Evolutionary conservation across 225 moss, liverwort and hornwort genomes (phyloP), one percentile per base, ranked within the genome.

Genomic region (Physcomitrium patens): DNA sequence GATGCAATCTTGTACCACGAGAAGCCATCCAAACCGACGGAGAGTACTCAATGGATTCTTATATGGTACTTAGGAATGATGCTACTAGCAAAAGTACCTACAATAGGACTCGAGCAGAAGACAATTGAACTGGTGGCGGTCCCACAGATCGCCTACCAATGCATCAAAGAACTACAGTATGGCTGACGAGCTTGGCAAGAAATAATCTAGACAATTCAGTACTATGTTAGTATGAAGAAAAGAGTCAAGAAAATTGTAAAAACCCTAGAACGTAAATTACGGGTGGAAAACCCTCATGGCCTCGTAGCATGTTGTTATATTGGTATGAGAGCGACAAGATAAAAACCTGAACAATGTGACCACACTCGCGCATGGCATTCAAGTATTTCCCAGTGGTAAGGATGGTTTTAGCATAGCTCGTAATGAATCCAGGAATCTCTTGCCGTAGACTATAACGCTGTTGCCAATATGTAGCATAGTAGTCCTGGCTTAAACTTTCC

Each of bases 391-490:
- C 97, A 17, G 97, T 90, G 51, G 97, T 97, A 62, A 97, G 87
- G 67, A 97, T 97, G 41, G 86, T 94, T 80, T 93, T 91, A 44
- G 97, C 93, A 71, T 84, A 91, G 56, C 90, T 94, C 76, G 89
- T 89, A 56, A 97, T 75, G 81, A 97, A 97, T 17, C 90, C 94
- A 7, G 97, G 97, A 64, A 93, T 80, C 71, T 97, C 97, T 85
- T 87, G 90, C 22, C 94, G 87, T 53, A 97, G 79, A 76, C 90
- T 93, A 47, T 97, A 97, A 48, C 97, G 91, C 87, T 97, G 97
- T 67, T 97, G 97, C 97, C 97, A 97, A 55, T 94, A 97, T 56
- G 94, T 94, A 53, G 97, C 97, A 75, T 94, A 91, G 67, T 90
- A 94, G 77, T 97, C 97, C 75, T 97, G 97, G 71, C 97, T 88